phyloP scores from a whole-genome alignment of 2,329 filamentous ascomycete species.

The Hortaea werneckii region DNA sequence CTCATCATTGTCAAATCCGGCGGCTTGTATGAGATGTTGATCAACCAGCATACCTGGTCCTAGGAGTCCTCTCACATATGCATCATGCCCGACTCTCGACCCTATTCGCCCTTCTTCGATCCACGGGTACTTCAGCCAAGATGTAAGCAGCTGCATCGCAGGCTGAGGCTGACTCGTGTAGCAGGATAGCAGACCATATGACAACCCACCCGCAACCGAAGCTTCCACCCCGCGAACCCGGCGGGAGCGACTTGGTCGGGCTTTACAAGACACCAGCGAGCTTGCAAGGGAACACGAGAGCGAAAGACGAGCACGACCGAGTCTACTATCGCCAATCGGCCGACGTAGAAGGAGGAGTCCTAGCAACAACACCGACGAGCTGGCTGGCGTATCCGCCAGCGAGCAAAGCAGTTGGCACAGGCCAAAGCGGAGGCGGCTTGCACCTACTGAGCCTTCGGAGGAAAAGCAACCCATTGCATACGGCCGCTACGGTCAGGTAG shows the following conservation, averaged over 20 bases:
- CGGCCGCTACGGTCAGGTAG: conserved; percentile 77
- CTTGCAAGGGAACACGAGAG: conserved; percentile 12
- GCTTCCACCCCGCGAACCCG: conserved; percentile 20
- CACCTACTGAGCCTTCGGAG: conserved; percentile 17
- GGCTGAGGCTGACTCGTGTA: not conserved
- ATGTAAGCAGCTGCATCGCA: not conserved
- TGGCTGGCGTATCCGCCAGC: conserved; percentile 4
- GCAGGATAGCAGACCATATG: conserved; percentile 31
- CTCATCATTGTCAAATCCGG: too few relatives aligned
- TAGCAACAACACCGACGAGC: conserved; percentile 7
- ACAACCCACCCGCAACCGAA: conserved; percentile 32
- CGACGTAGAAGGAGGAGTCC: conserved; percentile 8
- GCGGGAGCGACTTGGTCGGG: conserved; percentile 23
- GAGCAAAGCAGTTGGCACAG: conserved; percentile 12
- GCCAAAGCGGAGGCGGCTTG: conserved; percentile 31
- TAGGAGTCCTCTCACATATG: too few relatives aligned
- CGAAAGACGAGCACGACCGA: conserved; percentile 1
- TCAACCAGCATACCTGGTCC: too few relatives aligned
- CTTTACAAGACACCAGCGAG: conserved; percentile 25
- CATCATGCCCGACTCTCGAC: conserved; percentile 6
- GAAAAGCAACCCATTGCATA: conserved; percentile 54
- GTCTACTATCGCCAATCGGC: conserved; percentile 4
- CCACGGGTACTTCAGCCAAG: not conserved
- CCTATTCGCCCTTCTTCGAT: not conserved
- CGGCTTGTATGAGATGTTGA: too few relatives aligned